Evolutionary conservation across 2,329 filamentous ascomycete species (phyloP).

Genomic region (Pleurostoma richardsiae): DNA sequence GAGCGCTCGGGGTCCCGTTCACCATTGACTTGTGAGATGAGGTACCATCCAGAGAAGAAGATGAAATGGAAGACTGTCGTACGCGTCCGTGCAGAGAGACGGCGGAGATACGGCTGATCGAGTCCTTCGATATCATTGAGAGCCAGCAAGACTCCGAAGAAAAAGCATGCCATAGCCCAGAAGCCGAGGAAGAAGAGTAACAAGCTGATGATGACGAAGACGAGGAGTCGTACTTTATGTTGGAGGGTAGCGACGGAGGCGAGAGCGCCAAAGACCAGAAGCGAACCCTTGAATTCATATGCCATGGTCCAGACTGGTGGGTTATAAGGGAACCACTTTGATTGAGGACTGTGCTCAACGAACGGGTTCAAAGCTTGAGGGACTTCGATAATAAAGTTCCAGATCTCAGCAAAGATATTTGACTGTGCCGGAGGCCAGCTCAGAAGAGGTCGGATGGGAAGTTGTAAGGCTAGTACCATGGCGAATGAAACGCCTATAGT

Average conservation of each 20-base stretch:
- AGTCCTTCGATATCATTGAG: conserved; percentile 19
- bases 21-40: no score
- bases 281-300: conserved; percentile 20
- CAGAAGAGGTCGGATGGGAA: conserved; percentile 1
- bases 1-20: conserved; percentile 1
- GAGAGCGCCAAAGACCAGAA: conserved; percentile 20
- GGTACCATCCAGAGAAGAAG: no score
- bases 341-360: not conserved
- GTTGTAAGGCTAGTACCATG: not conserved
- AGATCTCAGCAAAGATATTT: not conserved
- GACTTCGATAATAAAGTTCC: not conserved
- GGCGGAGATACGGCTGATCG: not conserved
- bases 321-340: conserved; percentile 12
- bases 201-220: conserved; percentile 10
- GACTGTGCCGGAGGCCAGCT: not conserved
- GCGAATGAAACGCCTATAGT: conserved; percentile 1
- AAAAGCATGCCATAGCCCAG: conserved; percentile 23
- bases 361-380: conserved; percentile 2
- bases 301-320: conserved; percentile 27
- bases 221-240: conserved; percentile 1
- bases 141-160: conserved; percentile 21
- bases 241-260: conserved; percentile 8
- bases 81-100: no score
- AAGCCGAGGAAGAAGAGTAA: conserved; percentile 13
- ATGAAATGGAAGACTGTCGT: no score